Evolutionary conservation across 2,329 filamentous ascomycete genomes (phyloP), one percentile per base, ranked within the genome.

Genomic region (Stagonosporopsis rhizophila): DNA sequence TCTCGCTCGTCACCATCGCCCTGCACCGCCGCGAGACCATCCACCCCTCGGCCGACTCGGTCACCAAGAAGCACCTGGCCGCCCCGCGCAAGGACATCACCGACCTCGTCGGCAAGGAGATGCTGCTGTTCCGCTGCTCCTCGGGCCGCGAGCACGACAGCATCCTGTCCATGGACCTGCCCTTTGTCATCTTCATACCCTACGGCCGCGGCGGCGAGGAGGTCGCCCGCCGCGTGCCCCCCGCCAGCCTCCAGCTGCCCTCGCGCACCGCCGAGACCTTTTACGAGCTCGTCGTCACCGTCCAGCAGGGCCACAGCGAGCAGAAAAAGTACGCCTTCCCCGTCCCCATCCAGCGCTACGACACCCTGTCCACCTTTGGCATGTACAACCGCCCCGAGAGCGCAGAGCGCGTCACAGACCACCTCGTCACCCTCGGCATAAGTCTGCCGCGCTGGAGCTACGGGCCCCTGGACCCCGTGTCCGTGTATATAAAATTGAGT

Each of bases 341-440:
- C 1, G 90, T 98, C 35, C 94, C 94, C 1, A 86, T 99, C 66
- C 87, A 91, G 65, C 85, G 95, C 72, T 99, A 98, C 80, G 95
- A 99, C 76, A 99, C 94, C 1, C 82, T 99, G 44, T 97, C 93
- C 38, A 98, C 95, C 1, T 99, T 99, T 79, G 95, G 95, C 77
- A 98, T 98, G 95, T 99, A 98, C 81, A 98, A 98, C 78, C 89
- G 92, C 51, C 94, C 93, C 15, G 94, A 97, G 76, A 90, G 89
- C 56, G 91, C 92, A 52, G 89, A 96, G 69, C 86, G 88, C 58
- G 91, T 92, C 28, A 87, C 90, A 47, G 95, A 98, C 79, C 95
- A 96, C 75, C 81, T 98, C 51, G 91, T 98, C 58, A 96, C 92
- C 8, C 81, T 98, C 51, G 92, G 91, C 41, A 96, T 97, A 65